These are phyloP conservation scores for Mycena kentingensis DNA, from an alignment of 768 basidiomycete genomes.

Conservation along the genomic window DNA sequence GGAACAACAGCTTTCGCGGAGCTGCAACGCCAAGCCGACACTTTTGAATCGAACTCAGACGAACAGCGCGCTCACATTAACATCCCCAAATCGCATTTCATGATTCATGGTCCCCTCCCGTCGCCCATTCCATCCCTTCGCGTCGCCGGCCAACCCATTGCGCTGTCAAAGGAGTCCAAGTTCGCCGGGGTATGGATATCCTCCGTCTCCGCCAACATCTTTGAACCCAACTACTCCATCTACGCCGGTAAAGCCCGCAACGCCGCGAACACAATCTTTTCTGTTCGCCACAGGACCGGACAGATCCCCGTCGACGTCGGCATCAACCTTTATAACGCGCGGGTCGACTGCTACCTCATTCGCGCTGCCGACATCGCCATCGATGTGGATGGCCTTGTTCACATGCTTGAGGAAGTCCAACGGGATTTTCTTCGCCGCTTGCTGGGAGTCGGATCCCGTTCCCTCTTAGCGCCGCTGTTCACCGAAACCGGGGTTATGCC, in stretches of 20 bases:
- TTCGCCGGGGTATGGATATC: conserved; percentile 20
- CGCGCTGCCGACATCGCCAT: background rate
- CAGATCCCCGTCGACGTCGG: conserved; percentile 17
- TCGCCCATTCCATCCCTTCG: background rate
- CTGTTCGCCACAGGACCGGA: conserved; percentile 19
- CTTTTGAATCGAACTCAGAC: no score
- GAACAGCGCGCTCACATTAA: conserved; percentile 27
- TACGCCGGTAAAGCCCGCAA: conserved; percentile 21
- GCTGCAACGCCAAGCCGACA: no score
- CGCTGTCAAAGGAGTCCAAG: conserved; percentile 7
- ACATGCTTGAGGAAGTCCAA: background rate
- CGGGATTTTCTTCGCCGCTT: background rate
- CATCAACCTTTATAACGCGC: conserved; percentile 22
- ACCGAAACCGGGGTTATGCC: conserved; percentile 17
- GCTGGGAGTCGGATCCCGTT: background rate
- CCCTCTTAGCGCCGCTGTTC: conserved; percentile 4
- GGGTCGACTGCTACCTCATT: conserved; percentile 26
- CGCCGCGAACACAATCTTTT: conserved; percentile 19
- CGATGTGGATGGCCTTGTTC: background rate
- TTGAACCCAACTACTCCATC: conserved; percentile 12
- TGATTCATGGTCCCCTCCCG: conserved; percentile 20
- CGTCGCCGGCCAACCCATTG: background rate
- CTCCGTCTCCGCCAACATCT: conserved; percentile 2
- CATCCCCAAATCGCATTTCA: conserved; percentile 21
- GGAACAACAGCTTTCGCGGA: no score